Evolutionary conservation across 345 rosid genomes (phyloP), one percentile per base, ranked within the genome.

Genomic region (Salix suchowensis): DNA sequence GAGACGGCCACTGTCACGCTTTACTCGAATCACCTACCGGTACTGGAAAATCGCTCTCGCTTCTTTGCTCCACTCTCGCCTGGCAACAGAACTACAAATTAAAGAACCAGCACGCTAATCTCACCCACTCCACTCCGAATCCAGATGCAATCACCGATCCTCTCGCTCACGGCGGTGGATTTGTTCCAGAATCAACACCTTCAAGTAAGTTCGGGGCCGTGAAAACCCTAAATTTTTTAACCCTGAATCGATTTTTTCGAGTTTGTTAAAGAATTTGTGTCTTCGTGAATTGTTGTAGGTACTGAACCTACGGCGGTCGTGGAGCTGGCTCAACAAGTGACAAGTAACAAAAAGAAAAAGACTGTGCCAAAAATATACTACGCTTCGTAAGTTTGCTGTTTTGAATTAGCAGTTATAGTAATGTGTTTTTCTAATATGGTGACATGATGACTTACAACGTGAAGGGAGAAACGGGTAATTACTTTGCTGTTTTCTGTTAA

Each of bases 21-120:
- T 70, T 95, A 82, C 98, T 95, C 67, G 99, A 95, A 82, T 95
- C 97, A 0, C 99, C 99, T 0, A 95, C 99, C 5, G 99, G 99
- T 3, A 95, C 99, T 2, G 99, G 99, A 0, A 95, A 95, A 81
- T 93, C 99, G 30, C 91, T 95, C n/a, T 95, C 99, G 65, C 89
- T 95, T 77, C 97, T 95, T 16, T 95, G 99, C 84, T 95, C 99
- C 40, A 81, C 88, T 26, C 92, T 95, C 62, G 97, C 98, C 10
- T 93, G 98, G 99, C 99, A 95, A 73, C 91, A 89, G 74, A 89
- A 78, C 71, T 85, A 79, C 23, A 87, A 78, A 82, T 61, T 61
- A 4, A 87, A 83, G 85, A 81, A 79, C 70, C 88, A 81, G 34
- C 61, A 44, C 28, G 89, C 76, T n/a, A 80, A 42, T 67, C 80